Base-by-base conservation (phyloP, 495 filamentous ascomycete genomes). In the Geopyxis carbonaria region DNA sequence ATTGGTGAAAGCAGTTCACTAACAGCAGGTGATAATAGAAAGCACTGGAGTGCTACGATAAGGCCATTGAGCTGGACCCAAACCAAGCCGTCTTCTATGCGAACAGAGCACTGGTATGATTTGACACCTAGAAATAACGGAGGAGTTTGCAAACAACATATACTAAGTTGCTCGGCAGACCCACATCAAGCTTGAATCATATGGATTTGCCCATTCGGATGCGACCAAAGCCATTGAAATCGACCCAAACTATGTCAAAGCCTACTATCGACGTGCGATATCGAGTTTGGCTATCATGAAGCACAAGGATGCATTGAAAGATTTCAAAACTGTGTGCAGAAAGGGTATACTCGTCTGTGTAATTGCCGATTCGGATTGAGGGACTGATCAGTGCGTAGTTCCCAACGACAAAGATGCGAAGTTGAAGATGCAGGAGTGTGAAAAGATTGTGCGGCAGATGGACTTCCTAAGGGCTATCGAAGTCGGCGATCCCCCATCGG, bases 401-500 rank as follows among this genome's bases (percentile, higher is more conserved):
- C 89, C 89, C 1, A 64, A 61, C 46, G 93, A 94, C 60, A 80
- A 82, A 55, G 80, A 85, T 64, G 87, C 87, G 45, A 87, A 78
- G 56, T 61, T 91, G 43, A 93, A 87, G 63, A 67, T 84, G 42
- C 74, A 77, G 21, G 87, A 94, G 51, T 91, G 83, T 58, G 78
- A 94, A 59, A 93, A 91, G 66, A 73, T 91, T 40, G 79, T 94
- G 22, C 80, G 82, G 46, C 75, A 82, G 43, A 63, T 83, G 40
- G 80, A 91, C 31, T 99, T 99, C 61, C 73, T 91, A 48, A 80
- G 80, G 48, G 89, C 89, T 18, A 99, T 99, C 44, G 91, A 94
- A 55, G 72, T 95, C 25, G 75, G 76, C 14, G 89, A 95, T 45
- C 79, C 82, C 31, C 81, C 84, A 2, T 92, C 83, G 11, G 87